Percentiles rank a stretch among this genome's conserved stretches.
Conservation (phyloP, 805 yeast species). For the Metschnikowia anglica region DNA sequence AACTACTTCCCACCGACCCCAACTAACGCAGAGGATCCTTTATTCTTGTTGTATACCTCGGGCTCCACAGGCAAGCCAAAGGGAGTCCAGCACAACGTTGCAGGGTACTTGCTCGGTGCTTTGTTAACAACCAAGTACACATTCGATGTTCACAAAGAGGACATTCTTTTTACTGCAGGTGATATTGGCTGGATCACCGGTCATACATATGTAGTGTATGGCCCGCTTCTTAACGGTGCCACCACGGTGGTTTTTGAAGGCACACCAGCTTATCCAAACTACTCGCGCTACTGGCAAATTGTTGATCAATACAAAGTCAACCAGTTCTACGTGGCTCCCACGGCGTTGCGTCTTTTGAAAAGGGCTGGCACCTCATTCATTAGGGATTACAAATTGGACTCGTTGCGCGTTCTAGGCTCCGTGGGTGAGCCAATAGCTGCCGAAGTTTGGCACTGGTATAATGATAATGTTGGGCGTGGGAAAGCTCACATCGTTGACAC, state of each 20-base stretch:
- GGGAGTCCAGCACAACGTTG: constrained; percentile 95
- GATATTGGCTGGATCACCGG: constrained; percentile 99
- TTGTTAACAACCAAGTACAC: constrained; percentile 88
- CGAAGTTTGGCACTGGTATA: constrained; percentile 98
- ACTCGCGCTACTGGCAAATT: constrained; percentile 95
- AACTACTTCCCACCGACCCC: constrained; percentile 85
- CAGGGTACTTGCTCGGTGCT: constrained; percentile 92
- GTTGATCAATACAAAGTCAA: constrained; percentile 88
- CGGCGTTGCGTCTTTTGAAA: constrained; percentile 87
- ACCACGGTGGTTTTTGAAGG: constrained; percentile 94
- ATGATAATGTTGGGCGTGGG: constrained; percentile 84
- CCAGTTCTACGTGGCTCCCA: constrained; percentile 97
- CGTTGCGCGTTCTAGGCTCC: constrained; percentile 91
- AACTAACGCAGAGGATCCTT: constrained; percentile 89
- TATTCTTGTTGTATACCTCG: constrained; percentile 92
- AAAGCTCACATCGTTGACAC: constrained; percentile 92
- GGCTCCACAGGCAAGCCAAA: constrained; percentile 99
- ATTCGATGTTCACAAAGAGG: constrained; percentile 88
- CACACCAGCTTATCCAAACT: constrained; percentile 95
- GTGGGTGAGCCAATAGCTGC: constrained; percentile 99
- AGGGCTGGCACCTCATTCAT: constrained; percentile 88
- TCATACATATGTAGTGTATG: constrained; percentile 92
- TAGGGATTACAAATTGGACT: constrained; percentile 73
- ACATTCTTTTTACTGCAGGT: constrained; percentile 92
- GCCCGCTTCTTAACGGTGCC: constrained; percentile 84